These are phyloP conservation scores for Pancytospora philotis DNA, from an alignment of 371 early-diverging fungal genomes.

Conservation along the genomic window DNA sequence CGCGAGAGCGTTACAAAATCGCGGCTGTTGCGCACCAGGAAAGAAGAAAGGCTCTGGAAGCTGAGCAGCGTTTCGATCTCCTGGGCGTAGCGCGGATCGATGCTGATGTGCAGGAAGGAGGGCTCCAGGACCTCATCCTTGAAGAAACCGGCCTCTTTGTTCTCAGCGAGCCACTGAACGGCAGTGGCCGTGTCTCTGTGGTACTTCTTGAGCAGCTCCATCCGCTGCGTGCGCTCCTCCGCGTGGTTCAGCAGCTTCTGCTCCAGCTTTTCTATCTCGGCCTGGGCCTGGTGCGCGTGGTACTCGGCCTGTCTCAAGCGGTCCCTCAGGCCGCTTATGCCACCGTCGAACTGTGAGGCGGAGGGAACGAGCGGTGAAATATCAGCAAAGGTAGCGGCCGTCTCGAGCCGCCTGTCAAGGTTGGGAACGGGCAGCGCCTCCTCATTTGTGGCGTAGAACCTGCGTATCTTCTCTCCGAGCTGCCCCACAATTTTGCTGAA, in stretches of 20 bases:
- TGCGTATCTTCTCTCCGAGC: neutral
- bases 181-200: conserved; percentile 56
- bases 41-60: conserved; percentile 55
- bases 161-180: conserved; percentile 50
- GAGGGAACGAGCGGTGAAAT: neutral
- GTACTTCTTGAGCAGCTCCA: neutral
- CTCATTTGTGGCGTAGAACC: too few species aligned
- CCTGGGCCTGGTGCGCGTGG: conserved; percentile 5
- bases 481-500: too few species aligned
- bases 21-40: conserved; percentile 53
- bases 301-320: conserved; percentile 10
- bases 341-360: neutral
- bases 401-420: neutral
- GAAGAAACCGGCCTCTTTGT: conserved; percentile 50
- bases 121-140: conserved; percentile 57
- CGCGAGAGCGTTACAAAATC: conserved; percentile 51
- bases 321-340: neutral
- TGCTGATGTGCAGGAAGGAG: conserved; percentile 47
- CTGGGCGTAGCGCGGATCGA: conserved; percentile 42
- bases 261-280: conserved; percentile 27
- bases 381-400: neutral
- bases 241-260: conserved; percentile 6
- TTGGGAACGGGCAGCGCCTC: too few species aligned
- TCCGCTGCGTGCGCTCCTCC: conserved; percentile 13
- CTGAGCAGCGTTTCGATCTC: conserved; percentile 56